Base-by-base conservation (phyloP, 225 moss, liverwort and hornwort species). In the Polytrichum formosum region DNA sequence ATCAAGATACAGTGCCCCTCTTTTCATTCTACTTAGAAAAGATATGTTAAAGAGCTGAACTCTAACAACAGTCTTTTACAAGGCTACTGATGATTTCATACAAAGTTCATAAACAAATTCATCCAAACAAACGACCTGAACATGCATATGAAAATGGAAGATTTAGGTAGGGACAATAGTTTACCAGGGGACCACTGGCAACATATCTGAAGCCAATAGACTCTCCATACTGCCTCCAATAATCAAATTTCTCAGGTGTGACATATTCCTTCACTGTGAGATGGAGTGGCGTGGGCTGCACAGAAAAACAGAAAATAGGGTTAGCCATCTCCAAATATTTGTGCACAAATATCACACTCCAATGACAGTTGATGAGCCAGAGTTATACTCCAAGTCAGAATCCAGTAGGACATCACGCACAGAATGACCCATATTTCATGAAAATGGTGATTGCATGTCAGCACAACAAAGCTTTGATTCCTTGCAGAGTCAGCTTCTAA, bases 201-300 rank as follows among this genome's bases (percentile, higher is more conserved):
- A 96, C 96, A 70, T 96, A 96, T 80, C 96, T 90, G 72, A 96
- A 96, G 33, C 96, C 93, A 69, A 96, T 96, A 25, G 91, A 90
- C 78, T 96, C 91, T 58, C 96, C 96, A 67, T 82, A 83, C 67
- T 84, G 73, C 75, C 82, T 93, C 96, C 93, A 93, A 59, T 74
- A 83, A 5, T 93, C 89, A 69, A 96, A 96, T 76, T 93, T 96
- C 69, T 90, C 91, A 72, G 93, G 96, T 37, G 90, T 82, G 28
- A 93, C 93, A 59, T 91, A 97, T 75, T 92, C 96, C 80, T 97
- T 97, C 23, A 97, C 92, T 64, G 91, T 92, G 63, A 97, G 80
- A 76, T 97, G 90, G 61, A 93, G 88, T 63, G 90, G 96, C 2
- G 89, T 93, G 25, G 96, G 96, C 96, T 93, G 90, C 61, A 80